Evolutionary conservation across 1,284 basidiomycete species (phyloP).

Genomic region (Mycosarcoma mackinlayi): DNA sequence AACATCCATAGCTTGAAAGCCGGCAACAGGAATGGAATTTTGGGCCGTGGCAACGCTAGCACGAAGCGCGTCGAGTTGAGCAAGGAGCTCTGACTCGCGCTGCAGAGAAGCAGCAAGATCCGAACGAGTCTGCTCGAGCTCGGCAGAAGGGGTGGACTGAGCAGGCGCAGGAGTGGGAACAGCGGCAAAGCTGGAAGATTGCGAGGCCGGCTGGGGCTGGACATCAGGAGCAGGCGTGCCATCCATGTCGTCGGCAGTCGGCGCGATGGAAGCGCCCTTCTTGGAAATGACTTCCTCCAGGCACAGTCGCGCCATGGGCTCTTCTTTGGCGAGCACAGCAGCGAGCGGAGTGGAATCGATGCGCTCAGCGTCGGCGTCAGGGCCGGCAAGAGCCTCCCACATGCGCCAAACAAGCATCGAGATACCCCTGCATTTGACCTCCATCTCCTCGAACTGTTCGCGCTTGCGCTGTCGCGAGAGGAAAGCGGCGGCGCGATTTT

Average conservation of each 20-base stretch:
- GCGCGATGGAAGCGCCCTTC: slow-evolving; percentile 58
- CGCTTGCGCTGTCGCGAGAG: slow-evolving; percentile 87
- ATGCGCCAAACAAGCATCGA: slow-evolving; percentile 63
- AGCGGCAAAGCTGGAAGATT: slow-evolving; percentile 3
- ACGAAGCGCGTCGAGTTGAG: slow-evolving; percentile 34
- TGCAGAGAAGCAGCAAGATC: slow-evolving; percentile 33
- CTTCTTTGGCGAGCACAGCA: slow-evolving; percentile 44
- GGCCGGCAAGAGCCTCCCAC: slow-evolving; percentile 57
- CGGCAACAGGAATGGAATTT: slow-evolving; percentile 10
- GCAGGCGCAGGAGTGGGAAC: neutral
- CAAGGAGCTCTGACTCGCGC: slow-evolving; percentile 23
- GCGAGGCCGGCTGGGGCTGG: neutral
- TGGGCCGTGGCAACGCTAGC: slow-evolving; percentile 18
- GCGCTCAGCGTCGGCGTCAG: slow-evolving; percentile 33
- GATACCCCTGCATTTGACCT: slow-evolving; percentile 74
- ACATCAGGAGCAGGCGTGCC: slow-evolving; percentile 30
- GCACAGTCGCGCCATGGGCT: slow-evolving; percentile 40
- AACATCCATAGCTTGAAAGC: slow-evolving; percentile 14
- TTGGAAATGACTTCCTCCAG: slow-evolving; percentile 54
- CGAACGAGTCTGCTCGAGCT: slow-evolving; percentile 41
- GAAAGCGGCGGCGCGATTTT: slow-evolving; percentile 90
- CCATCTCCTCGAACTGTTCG: slow-evolving; percentile 89
- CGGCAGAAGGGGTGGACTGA: slow-evolving; percentile 13
- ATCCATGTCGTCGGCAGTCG: slow-evolving; percentile 49
- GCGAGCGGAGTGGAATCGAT: slow-evolving; percentile 37